phyloP scores from a whole-genome alignment of 208 protist species.

The Trypanosoma platydactyli region DNA sequence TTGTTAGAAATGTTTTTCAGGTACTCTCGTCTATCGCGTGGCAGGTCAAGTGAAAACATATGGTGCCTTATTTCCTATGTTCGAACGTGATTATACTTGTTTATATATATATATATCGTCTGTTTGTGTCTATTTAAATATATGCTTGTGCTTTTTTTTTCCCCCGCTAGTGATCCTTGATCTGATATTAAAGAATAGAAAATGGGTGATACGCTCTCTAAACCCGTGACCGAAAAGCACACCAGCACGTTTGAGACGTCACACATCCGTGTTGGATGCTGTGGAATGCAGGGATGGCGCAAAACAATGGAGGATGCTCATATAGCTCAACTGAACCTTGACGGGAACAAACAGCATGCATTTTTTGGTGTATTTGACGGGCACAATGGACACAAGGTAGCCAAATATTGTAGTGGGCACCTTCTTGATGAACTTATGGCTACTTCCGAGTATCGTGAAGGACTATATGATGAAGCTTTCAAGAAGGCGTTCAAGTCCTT shows the following conservation, averaged over 20 bases:
- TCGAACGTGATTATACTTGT: too few species aligned
- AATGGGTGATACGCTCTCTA: conserved; percentile 86
- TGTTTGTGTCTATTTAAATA: conserved; percentile 6
- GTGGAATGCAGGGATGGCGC: conserved; percentile 92
- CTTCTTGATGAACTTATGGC: conserved; percentile 74
- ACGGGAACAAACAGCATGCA: conserved; percentile 61
- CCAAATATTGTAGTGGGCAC: conserved; percentile 72
- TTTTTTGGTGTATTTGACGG: conserved; percentile 93
- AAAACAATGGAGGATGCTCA: conserved; percentile 93
- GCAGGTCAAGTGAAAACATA: neutral
- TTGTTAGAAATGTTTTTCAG: too few species aligned
- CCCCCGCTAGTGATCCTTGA: conserved; percentile 6
- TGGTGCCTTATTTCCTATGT: too few species aligned
- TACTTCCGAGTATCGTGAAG: conserved; percentile 31
- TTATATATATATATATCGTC: conserved; percentile 9
- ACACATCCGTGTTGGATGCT: conserved; percentile 80
- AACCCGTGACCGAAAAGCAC: conserved; percentile 91
- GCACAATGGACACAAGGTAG: conserved; percentile 81
- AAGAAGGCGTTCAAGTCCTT: conserved; percentile 67
- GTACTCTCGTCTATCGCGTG: too few species aligned
- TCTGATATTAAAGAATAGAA: conserved; percentile 20
- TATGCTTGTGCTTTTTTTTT: conserved; percentile 3
- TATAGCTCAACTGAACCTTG: conserved; percentile 78
- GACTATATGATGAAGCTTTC: conserved; percentile 46
- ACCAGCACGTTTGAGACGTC: conserved; percentile 87